Percentiles rank a stretch among this genome's conserved stretches.
Conservation (phyloP, 257 asterid species). For the Rhazya stricta region DNA sequence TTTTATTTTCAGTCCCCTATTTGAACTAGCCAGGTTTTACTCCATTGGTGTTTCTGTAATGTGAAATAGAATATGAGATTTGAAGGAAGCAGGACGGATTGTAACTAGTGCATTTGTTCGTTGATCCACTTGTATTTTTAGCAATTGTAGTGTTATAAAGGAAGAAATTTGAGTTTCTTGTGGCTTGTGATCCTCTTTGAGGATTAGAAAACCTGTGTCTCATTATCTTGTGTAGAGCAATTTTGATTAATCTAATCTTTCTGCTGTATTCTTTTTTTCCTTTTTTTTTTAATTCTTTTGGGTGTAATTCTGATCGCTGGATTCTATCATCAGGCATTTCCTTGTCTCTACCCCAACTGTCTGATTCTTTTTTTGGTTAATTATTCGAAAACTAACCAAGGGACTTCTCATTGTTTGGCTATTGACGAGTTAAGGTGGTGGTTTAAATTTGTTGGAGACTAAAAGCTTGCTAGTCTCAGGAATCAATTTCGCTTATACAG, state of each 20-base stretch:
- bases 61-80: constrained; percentile 21
- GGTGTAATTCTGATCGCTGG: neutral
- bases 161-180: neutral
- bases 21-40: constrained; percentile 28
- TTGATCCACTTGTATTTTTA: constrained; percentile 28
- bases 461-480: too few species aligned
- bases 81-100: constrained; percentile 18
- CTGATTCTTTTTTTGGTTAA: too few species aligned
- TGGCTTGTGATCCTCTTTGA: constrained; percentile 4
- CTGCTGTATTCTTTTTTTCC: neutral
- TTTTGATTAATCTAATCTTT: neutral
- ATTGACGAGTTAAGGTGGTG: too few species aligned
- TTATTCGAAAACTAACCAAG: too few species aligned
- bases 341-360: too few species aligned
- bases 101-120: constrained; percentile 31
- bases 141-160: neutral
- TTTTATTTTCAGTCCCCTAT: neutral
- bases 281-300: neutral
- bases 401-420: too few species aligned
- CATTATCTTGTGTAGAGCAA: constrained; percentile 4
- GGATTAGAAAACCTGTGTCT: neutral
- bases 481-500: too few species aligned
- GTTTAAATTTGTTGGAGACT: too few species aligned
- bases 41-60: constrained; percentile 34
- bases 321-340: neutral